Percentiles rank a stretch among this genome's conserved stretches.
phyloP scores from a whole-genome alignment of 2,329 filamentous ascomycete genomes.

The Cladosporium sp. region DNA sequence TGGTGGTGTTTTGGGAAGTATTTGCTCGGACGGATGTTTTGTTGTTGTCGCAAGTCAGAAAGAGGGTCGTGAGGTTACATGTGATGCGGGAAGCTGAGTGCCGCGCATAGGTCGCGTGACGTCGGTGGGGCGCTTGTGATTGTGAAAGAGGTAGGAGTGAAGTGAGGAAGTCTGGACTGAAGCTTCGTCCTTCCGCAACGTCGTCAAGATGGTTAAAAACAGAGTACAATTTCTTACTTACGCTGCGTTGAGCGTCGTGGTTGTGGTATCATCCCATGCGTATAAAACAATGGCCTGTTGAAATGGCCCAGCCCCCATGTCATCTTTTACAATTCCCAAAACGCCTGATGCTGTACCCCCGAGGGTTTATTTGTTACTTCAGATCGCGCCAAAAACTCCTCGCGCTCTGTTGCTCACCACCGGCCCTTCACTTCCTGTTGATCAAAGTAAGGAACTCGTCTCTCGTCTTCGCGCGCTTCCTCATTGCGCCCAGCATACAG shows the following conservation, averaged over 20 bases:
- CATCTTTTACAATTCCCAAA: constrained; percentile 6
- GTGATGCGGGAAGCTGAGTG: background rate
- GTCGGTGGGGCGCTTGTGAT: background rate
- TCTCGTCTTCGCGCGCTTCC: constrained; percentile 86
- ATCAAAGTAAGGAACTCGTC: constrained; percentile 89
- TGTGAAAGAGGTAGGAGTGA: constrained; percentile 3
- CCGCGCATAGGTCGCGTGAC: constrained; percentile 3
- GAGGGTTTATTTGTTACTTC: background rate
- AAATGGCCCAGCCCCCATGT: constrained; percentile 30
- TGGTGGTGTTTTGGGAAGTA: background rate
- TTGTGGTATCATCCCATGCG: constrained; percentile 35
- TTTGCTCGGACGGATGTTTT: background rate
- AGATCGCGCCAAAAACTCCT: background rate
- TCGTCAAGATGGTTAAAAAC: background rate
- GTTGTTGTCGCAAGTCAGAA: background rate
- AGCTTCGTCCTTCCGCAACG: background rate
- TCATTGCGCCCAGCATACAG: constrained; percentile 96
- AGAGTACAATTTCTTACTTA: constrained; percentile 29
- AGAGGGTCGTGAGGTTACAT: background rate
- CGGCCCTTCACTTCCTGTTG: constrained; percentile 29
- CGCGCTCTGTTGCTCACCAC: background rate
- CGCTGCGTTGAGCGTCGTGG: constrained; percentile 38
- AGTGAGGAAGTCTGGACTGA: background rate
- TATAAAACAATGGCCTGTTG: constrained; percentile 33
- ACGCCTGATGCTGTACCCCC: constrained; percentile 19